A percentile compares a stretch with the other conserved stretches of the same genome.
Evolutionary conservation across 2,329 filamentous ascomycete species (phyloP).

Genomic region (Colletotrichum sp.): DNA sequence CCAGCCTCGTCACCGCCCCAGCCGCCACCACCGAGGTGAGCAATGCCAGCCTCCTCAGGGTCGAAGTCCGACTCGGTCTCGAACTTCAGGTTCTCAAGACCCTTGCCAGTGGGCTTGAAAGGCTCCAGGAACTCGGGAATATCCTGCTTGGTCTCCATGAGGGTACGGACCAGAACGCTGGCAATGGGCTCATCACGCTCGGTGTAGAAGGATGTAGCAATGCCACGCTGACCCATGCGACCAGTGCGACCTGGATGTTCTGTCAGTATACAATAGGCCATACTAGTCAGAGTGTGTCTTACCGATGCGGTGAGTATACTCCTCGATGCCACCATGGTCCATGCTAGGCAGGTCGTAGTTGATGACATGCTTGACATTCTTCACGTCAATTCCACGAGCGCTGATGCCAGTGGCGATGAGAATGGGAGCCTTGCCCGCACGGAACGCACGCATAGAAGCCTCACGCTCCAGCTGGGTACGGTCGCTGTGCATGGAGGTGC

Average conservation of each 20-base stretch:
- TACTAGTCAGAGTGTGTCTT: slow-evolving; percentile 34
- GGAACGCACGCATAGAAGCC: slow-evolving; percentile 87
- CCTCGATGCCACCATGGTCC: slow-evolving; percentile 84
- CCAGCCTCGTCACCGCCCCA: slow-evolving; percentile 19
- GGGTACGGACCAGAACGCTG: slow-evolving; percentile 75
- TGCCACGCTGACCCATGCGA: slow-evolving; percentile 85
- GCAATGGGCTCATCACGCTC: slow-evolving; percentile 77
- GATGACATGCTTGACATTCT: slow-evolving; percentile 87
- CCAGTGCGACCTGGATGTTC: slow-evolving; percentile 76
- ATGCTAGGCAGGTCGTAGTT: slow-evolving; percentile 86
- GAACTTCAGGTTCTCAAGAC: slow-evolving; percentile 52
- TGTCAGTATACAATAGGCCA: neutral
- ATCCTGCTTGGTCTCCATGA: slow-evolving; percentile 79
- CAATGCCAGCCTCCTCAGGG: slow-evolving; percentile 31
- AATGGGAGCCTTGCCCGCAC: slow-evolving; percentile 75
- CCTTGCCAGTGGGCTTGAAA: slow-evolving; percentile 59
- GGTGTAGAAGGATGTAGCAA: slow-evolving; percentile 89
- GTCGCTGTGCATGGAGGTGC: slow-evolving; percentile 86
- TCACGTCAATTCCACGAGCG: slow-evolving; percentile 87
- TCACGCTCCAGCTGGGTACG: slow-evolving; percentile 92
- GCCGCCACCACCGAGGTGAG: slow-evolving; percentile 27
- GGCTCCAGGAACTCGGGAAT: slow-evolving; percentile 82
- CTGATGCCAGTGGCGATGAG: slow-evolving; percentile 86
- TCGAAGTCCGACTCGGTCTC: slow-evolving; percentile 62
- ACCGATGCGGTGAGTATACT: slow-evolving; percentile 96